Base-by-base conservation (phyloP, 1,139 yeast species). In the Protomyces lactucae-debilis region DNA sequence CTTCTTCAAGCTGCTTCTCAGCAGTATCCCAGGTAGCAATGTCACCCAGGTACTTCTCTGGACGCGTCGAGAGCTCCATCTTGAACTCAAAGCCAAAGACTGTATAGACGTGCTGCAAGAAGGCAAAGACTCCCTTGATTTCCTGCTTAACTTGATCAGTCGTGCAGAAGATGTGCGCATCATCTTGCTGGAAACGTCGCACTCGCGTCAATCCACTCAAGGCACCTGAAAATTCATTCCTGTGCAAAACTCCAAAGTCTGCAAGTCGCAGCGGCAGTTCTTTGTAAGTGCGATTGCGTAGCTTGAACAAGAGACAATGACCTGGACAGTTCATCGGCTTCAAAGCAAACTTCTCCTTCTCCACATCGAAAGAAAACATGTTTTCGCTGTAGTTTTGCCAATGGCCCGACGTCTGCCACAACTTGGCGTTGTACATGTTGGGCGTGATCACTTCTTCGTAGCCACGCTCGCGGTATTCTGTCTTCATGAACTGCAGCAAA, bases 281-380 rank as follows among this genome's bases (percentile, higher is more conserved):
- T 68, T 90, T 84, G 73, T 90, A 90, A 0, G 96, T 88, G 70
- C 95, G 84, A 67, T 91, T 96, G 69, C 88, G 85, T 69, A 85
- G 83, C 67, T 87, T 83, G 78, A 86, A 95, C 69, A 95, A 84
- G 66, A 93, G 75, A 74, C 99, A 95, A 75, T 95, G 99, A 0
- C 98, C 98, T 0, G 99, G 99, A 40, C 99, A 93, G 77, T 93
- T 95, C 99, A 93, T 93, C 32, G 99, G 99, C 75, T 93, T 93
- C 68, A 93, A 79, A 2, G 97, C 97, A 25, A 75, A 76, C 28
- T 77, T 73, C 64, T 79, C 82, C 36, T 70, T 70, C 36, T 69
- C 72, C 45, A 67, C 68, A 21, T 69, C 71, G 53, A 73, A 73
- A 9, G 69, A 55, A 73, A 92, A 93, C 99, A 93, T 93, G 75